A percentile compares a stretch with the other conserved stretches of the same genome.
Evolutionary conservation across 257 asterid species (phyloP).

Genomic region (Solanum rostratum): DNA sequence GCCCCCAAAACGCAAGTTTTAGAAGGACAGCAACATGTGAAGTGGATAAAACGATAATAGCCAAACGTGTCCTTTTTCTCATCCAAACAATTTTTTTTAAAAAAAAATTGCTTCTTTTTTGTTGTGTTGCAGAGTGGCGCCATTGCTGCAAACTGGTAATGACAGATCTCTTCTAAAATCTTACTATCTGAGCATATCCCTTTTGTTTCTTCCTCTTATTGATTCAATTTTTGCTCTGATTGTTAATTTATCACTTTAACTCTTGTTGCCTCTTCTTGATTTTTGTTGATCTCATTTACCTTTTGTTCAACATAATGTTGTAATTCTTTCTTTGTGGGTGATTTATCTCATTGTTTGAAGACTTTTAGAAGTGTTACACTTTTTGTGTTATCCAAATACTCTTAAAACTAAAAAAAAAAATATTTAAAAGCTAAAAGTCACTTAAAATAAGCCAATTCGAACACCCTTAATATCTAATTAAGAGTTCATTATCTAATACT

Average conservation of each 20-base stretch:
- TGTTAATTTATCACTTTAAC: background rate
- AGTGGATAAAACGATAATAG: background rate
- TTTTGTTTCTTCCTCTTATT: background rate
- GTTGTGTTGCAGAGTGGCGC: background rate
- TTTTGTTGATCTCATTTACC: background rate
- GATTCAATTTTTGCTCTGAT: background rate
- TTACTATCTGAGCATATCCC: background rate
- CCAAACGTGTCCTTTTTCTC: constrained; percentile 5
- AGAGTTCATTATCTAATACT: too few relatives aligned
- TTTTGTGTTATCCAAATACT: too few relatives aligned
- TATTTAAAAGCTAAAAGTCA: too few relatives aligned
- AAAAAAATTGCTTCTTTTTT: background rate
- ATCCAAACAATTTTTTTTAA: constrained; percentile 7
- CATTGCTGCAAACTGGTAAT: constrained; percentile 1
- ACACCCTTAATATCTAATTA: too few relatives aligned
- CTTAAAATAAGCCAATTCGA: too few relatives aligned
- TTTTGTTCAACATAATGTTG: background rate
- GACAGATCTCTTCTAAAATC: background rate
- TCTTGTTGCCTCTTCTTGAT: background rate
- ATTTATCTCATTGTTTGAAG: background rate
- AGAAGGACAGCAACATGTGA: constrained; percentile 9
- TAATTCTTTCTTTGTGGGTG: background rate
- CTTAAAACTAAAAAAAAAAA: too few relatives aligned
- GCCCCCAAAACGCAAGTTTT: background rate
- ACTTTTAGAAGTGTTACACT: too few relatives aligned